Conservation (phyloP, 495 filamentous ascomycete species). For the Evansstolkia leycettana region DNA sequence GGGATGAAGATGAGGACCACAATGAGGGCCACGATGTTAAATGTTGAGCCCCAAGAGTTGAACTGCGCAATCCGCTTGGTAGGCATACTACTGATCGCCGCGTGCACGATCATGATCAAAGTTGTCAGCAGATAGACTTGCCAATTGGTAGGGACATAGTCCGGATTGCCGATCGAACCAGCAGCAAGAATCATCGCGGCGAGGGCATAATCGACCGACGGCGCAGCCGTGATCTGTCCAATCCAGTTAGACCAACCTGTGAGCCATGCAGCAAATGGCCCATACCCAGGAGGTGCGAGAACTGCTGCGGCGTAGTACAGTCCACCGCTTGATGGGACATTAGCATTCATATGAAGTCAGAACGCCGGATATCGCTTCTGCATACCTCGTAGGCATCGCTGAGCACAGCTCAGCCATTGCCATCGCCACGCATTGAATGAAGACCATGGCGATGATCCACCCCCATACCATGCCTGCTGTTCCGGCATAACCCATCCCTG, state of each 20-base stretch:
- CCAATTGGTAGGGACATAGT: constrained; percentile 51
- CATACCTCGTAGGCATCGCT: constrained; percentile 52
- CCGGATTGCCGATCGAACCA: constrained; percentile 53
- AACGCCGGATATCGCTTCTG: constrained; percentile 1
- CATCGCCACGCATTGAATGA: constrained; percentile 62
- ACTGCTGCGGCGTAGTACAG: constrained; percentile 72
- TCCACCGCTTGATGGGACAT: constrained; percentile 43
- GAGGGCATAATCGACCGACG: constrained; percentile 49
- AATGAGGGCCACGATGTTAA: constrained; percentile 61
- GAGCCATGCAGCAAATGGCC: constrained; percentile 63
- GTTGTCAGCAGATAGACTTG: constrained; percentile 61
- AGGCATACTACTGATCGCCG: constrained; percentile 60
- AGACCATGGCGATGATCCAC: constrained; percentile 64
- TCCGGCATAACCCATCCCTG: constrained; percentile 68
- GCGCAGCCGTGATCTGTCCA: constrained; percentile 57
- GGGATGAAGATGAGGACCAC: constrained; percentile 62
- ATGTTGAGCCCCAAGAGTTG: constrained; percentile 62
- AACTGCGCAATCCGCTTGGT: constrained; percentile 64
- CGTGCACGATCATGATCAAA: constrained; percentile 59
- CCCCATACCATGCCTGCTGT: constrained; percentile 78
- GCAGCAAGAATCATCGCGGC: constrained; percentile 65
- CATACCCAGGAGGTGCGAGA: constrained; percentile 63
- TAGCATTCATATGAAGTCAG: constrained; percentile 6
- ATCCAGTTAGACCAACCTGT: constrained; percentile 72
- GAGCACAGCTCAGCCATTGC: constrained; percentile 56